A percentile compares a stretch with the other conserved stretches of the same genome.
phyloP scores from a whole-genome alignment of 2,329 filamentous ascomycete genomes.

The Chalara sp. region DNA sequence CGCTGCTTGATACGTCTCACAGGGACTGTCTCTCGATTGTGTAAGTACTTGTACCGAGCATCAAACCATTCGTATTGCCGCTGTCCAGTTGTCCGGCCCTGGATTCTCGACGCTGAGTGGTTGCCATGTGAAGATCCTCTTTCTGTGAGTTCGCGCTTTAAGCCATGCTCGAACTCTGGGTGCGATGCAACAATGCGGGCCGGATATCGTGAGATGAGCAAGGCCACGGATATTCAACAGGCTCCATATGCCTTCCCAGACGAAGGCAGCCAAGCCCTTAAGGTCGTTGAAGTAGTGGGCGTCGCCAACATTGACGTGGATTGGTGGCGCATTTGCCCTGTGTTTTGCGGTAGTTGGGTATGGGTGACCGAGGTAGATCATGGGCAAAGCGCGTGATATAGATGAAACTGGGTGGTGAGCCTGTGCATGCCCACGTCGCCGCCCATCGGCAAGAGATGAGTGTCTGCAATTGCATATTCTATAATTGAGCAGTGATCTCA shows the following conservation, averaged over 20 bases:
- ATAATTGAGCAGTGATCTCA: too few relatives aligned
- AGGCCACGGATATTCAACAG: conserved; percentile 13
- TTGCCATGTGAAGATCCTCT: conserved; percentile 12
- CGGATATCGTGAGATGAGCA: conserved; percentile 9
- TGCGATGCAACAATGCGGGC: conserved; percentile 11
- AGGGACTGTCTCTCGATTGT: conserved; percentile 12
- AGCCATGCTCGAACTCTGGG: conserved; percentile 10
- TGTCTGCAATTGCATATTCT: too few relatives aligned
- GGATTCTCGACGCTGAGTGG: conserved; percentile 10
- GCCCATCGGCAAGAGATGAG: too few relatives aligned
- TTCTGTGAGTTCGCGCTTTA: conserved; percentile 11
- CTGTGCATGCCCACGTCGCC: not conserved
- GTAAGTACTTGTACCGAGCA: too few relatives aligned
- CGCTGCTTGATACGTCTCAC: conserved; percentile 8
- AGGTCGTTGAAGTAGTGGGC: conserved; percentile 10
- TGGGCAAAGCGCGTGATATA: not conserved
- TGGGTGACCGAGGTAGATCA: not conserved
- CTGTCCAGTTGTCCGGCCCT: not conserved
- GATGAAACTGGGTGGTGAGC: not conserved
- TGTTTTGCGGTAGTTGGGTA: not conserved
- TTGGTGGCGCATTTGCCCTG: conserved; percentile 1
- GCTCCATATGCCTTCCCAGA: conserved; percentile 11
- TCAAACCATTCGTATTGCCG: conserved; percentile 11
- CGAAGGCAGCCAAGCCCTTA: conserved; percentile 6
- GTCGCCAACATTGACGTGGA: conserved; percentile 10